Conservation (phyloP, 495 filamentous ascomycete genomes). For the Penicillium canescens region DNA sequence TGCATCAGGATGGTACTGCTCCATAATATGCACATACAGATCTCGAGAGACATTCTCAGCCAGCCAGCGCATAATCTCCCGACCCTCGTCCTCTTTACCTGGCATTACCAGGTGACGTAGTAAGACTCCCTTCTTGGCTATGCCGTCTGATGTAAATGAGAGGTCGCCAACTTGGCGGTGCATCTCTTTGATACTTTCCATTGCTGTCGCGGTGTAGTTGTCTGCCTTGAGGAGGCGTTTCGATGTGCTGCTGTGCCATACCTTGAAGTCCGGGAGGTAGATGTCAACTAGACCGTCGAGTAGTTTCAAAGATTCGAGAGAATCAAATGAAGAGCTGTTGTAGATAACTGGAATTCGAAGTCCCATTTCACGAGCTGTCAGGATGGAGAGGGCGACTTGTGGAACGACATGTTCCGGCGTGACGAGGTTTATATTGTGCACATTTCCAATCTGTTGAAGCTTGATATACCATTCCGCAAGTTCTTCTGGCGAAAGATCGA, state of each 20-base stretch:
- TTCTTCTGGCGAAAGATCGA: conserved; percentile 74
- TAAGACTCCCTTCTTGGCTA: conserved; percentile 71
- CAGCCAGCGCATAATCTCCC: conserved; percentile 69
- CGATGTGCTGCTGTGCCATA: conserved; percentile 64
- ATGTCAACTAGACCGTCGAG: conserved; percentile 77
- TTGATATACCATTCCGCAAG: conserved; percentile 77
- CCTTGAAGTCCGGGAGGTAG: conserved; percentile 78
- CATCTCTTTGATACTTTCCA: conserved; percentile 74
- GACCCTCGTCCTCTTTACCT: conserved; percentile 64
- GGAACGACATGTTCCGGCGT: conserved; percentile 80
- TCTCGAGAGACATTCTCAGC: conserved; percentile 66
- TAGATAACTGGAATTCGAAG: conserved; percentile 71
- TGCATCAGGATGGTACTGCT: conserved; percentile 75
- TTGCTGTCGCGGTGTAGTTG: conserved; percentile 64
- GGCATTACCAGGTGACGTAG: conserved; percentile 80
- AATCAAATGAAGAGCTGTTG: conserved; percentile 77
- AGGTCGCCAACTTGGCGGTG: conserved; percentile 74
- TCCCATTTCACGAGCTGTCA: conserved; percentile 65
- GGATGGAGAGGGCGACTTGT: conserved; percentile 69
- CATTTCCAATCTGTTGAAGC: conserved; percentile 63
- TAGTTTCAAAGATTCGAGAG: conserved; percentile 61
- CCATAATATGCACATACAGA: conserved; percentile 72
- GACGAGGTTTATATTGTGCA: conserved; percentile 80
- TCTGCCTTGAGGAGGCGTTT: conserved; percentile 71
- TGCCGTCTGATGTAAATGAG: conserved; percentile 72